Evolutionary conservation across 2,329 filamentous ascomycete genomes (phyloP).

Genomic region (Hymenoscyphus linearis): DNA sequence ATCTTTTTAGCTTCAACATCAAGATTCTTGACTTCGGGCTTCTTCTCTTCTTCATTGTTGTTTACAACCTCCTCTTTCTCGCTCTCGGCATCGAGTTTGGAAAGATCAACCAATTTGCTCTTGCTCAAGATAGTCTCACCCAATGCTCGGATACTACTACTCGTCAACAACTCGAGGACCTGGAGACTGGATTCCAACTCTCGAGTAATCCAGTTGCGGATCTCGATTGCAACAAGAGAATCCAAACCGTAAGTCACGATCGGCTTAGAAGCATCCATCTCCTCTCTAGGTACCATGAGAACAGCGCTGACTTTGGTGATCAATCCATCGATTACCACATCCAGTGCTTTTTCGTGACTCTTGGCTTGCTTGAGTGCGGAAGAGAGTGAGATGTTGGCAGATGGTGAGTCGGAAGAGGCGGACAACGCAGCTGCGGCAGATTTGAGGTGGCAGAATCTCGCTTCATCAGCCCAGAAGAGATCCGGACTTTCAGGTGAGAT

Average conservation of each 20-base stretch:
- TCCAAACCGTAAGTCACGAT: constrained; percentile 31
- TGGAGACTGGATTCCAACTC: constrained; percentile 24
- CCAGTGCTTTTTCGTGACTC: constrained; percentile 17
- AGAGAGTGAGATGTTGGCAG: constrained; percentile 11
- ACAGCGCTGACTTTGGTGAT: constrained; percentile 42
- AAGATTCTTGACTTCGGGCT: neutral
- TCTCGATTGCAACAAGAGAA: constrained; percentile 23
- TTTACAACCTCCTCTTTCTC: neutral
- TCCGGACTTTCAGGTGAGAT: constrained; percentile 12
- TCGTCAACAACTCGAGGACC: constrained; percentile 23
- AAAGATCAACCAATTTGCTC: constrained; percentile 19
- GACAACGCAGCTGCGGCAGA: constrained; percentile 4
- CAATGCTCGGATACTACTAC: constrained; percentile 25
- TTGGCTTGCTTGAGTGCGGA: constrained; percentile 9
- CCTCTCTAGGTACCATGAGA: constrained; percentile 43
- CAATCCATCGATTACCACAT: constrained; percentile 35
- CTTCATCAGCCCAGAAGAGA: constrained; percentile 30
- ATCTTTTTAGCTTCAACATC: neutral
- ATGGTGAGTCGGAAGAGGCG: constrained; percentile 1
- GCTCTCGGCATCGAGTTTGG: neutral
- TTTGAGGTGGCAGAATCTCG: constrained; percentile 16
- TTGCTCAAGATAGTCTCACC: constrained; percentile 24
- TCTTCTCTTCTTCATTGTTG: neutral
- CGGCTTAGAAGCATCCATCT: constrained; percentile 39
- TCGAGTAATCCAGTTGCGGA: constrained; percentile 37